A percentile compares a stretch with the other conserved stretches of the same genome.
Conservation (phyloP, 495 filamentous ascomycete genomes). For the Neurospora sp. region DNA sequence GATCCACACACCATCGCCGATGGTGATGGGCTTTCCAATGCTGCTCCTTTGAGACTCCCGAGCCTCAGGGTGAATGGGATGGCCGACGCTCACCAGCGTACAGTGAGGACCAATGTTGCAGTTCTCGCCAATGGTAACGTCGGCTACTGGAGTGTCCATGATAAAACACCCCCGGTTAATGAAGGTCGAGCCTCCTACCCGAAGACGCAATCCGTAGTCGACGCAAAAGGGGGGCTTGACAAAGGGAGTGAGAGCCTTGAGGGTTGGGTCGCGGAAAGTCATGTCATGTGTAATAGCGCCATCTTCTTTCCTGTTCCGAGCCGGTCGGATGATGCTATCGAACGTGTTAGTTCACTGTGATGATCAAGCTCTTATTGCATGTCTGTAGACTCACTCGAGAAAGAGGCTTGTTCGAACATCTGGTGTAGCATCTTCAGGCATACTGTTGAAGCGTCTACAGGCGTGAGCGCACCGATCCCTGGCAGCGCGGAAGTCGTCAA, state of each 20-base stretch:
- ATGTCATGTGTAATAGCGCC: conserved; percentile 22
- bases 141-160: conserved; percentile 28
- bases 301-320: conserved; percentile 17
- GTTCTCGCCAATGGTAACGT: conserved; percentile 23
- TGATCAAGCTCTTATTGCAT: neutral
- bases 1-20: conserved; percentile 27
- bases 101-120: conserved; percentile 29
- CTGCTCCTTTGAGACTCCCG: conserved; percentile 15
- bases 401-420: conserved; percentile 18
- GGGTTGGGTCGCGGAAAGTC: conserved; percentile 20
- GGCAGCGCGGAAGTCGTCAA: conserved; percentile 24
- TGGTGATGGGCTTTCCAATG: conserved; percentile 23
- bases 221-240: conserved; percentile 26
- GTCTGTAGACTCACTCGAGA: conserved; percentile 20
- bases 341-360: neutral
- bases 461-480: conserved; percentile 22
- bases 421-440: conserved; percentile 23
- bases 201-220: conserved; percentile 27
- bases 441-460: conserved; percentile 27
- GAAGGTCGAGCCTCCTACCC: conserved; percentile 23
- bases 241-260: conserved; percentile 22
- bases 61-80: conserved; percentile 18
- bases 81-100: conserved; percentile 18
- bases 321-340: conserved; percentile 24
- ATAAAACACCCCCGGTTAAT: conserved; percentile 29